Conservation (phyloP, 2,329 filamentous ascomycete genomes). For the Parastagonospora avenae region DNA sequence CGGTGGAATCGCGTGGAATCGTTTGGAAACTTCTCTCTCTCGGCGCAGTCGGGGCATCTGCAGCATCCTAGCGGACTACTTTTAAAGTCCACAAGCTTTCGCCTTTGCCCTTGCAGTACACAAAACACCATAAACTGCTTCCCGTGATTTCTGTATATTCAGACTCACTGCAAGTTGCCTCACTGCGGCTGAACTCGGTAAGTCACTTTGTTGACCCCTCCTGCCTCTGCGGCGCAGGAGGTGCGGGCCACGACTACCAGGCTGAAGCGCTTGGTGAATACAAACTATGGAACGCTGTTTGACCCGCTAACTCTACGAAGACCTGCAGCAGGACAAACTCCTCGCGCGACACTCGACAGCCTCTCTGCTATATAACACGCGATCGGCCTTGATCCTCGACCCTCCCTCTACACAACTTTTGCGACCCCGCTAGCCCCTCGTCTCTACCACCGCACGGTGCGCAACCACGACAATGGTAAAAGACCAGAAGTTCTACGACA, state of each 20-base stretch:
- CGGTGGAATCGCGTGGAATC: constrained; percentile 43
- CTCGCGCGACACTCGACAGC: constrained; percentile 7
- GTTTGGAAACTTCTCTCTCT: constrained; percentile 42
- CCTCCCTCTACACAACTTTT: constrained; percentile 22
- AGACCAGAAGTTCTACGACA: constrained; percentile 79
- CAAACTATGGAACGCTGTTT: constrained; percentile 12
- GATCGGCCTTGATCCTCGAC: constrained; percentile 3
- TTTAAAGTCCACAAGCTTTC: constrained; percentile 38
- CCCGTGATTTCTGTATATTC: constrained; percentile 11
- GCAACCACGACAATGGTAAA: constrained; percentile 68
- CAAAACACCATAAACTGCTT: constrained; percentile 15
- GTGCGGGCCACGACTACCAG: constrained; percentile 15
- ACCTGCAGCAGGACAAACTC: constrained; percentile 2
- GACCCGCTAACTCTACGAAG: constrained; percentile 22
- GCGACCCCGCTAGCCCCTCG: constrained; percentile 34
- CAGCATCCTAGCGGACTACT: constrained; percentile 38
- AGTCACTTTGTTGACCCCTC: constrained; percentile 15
- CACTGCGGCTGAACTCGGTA: constrained; percentile 21
- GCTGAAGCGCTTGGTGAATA: constrained; percentile 22
- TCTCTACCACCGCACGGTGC: constrained; percentile 11
- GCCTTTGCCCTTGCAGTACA: constrained; percentile 18
- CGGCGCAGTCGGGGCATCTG: constrained; percentile 41
- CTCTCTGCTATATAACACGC: not conserved
- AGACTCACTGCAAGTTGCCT: not conserved
- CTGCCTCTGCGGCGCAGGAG: constrained; percentile 7